A percentile compares a stretch with the other conserved stretches of the same genome.
phyloP scores from a whole-genome alignment of 2,329 filamentous ascomycete genomes.

The Cryphonectria radicalis region DNA sequence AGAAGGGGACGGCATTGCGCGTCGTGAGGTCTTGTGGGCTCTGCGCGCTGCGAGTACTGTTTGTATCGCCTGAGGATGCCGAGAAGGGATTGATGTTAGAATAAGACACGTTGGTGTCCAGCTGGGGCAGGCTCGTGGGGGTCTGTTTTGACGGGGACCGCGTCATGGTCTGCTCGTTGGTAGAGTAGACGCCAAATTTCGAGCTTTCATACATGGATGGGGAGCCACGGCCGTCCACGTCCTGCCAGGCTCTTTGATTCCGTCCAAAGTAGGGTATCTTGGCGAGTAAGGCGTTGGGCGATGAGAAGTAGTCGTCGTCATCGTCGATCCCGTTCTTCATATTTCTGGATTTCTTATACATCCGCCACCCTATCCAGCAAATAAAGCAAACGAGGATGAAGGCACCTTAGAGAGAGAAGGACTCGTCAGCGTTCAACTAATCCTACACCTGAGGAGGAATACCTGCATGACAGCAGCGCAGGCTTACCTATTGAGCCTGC shows the following conservation, averaged over 20 bases:
- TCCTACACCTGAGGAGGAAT: not conserved
- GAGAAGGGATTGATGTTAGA: constrained; percentile 27
- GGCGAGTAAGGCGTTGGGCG: constrained; percentile 34
- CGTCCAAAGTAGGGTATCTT: constrained; percentile 43
- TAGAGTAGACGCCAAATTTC: constrained; percentile 24
- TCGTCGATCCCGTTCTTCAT: constrained; percentile 28
- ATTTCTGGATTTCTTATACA: constrained; percentile 40
- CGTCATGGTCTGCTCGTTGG: constrained; percentile 16
- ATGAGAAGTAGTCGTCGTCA: constrained; percentile 16
- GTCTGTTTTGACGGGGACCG: constrained; percentile 16
- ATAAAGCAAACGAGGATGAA: constrained; percentile 52
- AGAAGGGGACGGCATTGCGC: constrained; percentile 9
- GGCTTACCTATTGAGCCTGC: constrained; percentile 42
- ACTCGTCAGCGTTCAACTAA: not conserved
- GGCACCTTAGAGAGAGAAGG: constrained; percentile 39
- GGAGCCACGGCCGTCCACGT: constrained; percentile 35
- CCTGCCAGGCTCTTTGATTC: constrained; percentile 35
- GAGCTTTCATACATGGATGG: constrained; percentile 24
- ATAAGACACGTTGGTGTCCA: constrained; percentile 31
- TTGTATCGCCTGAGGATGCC: constrained; percentile 10
- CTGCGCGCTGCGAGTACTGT: constrained; percentile 5
- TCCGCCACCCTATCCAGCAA: constrained; percentile 50
- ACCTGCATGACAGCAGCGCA: not conserved
- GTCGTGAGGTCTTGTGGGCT: constrained; percentile 16
- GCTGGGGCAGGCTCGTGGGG: constrained; percentile 18